Base-by-base conservation (phyloP, 306 rosid species). In the Sindora glabra region DNA sequence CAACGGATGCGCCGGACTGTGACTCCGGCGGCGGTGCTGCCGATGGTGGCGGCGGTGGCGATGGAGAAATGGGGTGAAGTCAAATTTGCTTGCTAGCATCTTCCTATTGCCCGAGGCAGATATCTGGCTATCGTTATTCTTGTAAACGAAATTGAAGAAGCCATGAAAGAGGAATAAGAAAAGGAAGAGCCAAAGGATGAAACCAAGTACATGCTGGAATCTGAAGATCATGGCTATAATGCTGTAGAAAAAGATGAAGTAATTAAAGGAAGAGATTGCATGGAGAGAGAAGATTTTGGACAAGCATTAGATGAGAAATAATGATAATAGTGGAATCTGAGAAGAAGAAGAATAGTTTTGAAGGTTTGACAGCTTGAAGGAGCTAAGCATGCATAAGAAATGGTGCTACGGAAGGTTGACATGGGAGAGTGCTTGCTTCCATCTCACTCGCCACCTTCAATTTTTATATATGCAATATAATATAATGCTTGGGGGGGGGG, bases 351-450 rank as follows among this genome's bases (percentile, higher is more conserved):
- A 44, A 17, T 26, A 34, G 14, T 65, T 69, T 49, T 54, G 84
- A 70, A 84, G 75, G 10, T 36, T 62, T 81, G 84, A 79, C 82
- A 79, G 82, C 84, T 81, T 64, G 75, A 75, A 56, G 59, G 69
- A 36, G 78, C 74, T 64, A 59, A 65, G 64, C 24, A 71, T 70
- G 80, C 66, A 71, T 59, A 74, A 74, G 78, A 85, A 74, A 74
- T 79, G 56, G 10, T 64, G 77, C 52, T 55, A 58, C 11, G 38
- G 44, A 80, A 70, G 61, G 72, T 79, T 87, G 89, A 84, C 91
- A 83, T 62, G 73, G 63, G 74, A 81, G 36, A 69, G 56, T 77
- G 82, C 25, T 86, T 81, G 95, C 86, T 87, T 83, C 79, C 73
- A 77, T 72, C 39, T 70, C 79, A 77, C 82, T 74, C 75, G 40